Evolutionary conservation across 139 green algal species (phyloP).

Genomic region (Chlorella sp.): DNA sequence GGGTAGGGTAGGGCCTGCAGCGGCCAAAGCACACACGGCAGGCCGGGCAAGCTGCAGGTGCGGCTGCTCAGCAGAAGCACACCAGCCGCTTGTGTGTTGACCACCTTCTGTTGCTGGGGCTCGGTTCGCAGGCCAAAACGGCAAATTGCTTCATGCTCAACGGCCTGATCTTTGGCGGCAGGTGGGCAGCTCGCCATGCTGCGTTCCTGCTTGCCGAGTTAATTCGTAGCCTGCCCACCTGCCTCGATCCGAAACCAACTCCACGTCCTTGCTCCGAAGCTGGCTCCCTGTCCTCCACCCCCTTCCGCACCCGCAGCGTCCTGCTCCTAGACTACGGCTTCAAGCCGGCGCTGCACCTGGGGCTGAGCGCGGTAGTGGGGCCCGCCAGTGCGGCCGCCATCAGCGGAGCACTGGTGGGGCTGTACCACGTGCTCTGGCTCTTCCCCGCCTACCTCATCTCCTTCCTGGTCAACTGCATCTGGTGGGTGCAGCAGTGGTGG

Average conservation of each 20-base stretch:
- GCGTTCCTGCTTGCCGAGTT: not conserved
- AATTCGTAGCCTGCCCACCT: not conserved
- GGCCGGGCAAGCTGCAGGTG: too few species aligned
- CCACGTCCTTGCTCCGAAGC: too few species aligned
- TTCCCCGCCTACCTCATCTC: conserved; percentile 74
- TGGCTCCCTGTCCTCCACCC: too few species aligned
- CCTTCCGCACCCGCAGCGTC: conserved; percentile 44
- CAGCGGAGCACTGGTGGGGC: conserved; percentile 25
- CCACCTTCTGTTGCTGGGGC: not conserved
- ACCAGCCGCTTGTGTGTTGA: too few species aligned
- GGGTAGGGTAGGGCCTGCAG: not conserved
- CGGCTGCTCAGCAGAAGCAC: too few species aligned
- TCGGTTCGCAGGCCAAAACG: conserved; percentile 52
- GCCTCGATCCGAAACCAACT: too few species aligned
- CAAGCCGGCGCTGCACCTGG: conserved; percentile 40
- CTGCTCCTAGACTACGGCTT: conserved; percentile 51
- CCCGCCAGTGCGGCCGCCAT: not conserved
- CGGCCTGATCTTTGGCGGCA: conserved; percentile 70
- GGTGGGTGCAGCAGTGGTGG: conserved; percentile 38
- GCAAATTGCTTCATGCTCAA: conserved; percentile 66
- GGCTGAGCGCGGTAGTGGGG: conserved; percentile 49
- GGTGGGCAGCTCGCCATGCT: conserved; percentile 32
- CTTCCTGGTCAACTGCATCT: conserved; percentile 74
- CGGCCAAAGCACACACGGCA: not conserved
- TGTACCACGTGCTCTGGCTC: conserved; percentile 74